Evolutionary conservation across 805 yeast species (phyloP).

Genomic region (Wickerhamiella lipophila): DNA sequence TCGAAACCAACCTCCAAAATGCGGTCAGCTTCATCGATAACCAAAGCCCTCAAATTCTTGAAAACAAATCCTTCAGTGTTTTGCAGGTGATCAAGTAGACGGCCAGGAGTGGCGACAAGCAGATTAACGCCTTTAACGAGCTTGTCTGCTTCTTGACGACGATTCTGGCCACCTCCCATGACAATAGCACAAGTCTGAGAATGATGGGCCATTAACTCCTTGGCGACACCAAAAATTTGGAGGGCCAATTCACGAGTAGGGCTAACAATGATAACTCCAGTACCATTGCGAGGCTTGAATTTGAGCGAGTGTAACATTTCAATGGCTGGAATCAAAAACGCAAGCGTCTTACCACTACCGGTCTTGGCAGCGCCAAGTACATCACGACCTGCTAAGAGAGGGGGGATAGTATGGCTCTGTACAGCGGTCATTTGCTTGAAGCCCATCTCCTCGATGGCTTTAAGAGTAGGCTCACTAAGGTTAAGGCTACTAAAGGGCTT

Average conservation of each 20-base stretch:
- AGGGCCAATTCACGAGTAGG: conserved; percentile 97
- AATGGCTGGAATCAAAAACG: conserved; percentile 90
- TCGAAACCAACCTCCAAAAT: conserved; percentile 96
- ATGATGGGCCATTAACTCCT: conserved; percentile 82
- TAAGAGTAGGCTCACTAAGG: conserved; percentile 68
- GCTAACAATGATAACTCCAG: conserved; percentile 89
- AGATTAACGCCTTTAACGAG: conserved; percentile 85
- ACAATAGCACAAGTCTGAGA: conserved; percentile 93
- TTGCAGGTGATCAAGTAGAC: conserved; percentile 90
- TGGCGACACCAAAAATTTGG: conserved; percentile 94
- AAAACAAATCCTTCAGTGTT: conserved; percentile 88
- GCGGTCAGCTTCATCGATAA: conserved; percentile 97
- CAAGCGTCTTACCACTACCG: conserved; percentile 96
- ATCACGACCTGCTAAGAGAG: conserved; percentile 89
- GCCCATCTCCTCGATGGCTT: conserved; percentile 79
- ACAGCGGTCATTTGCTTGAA: conserved; percentile 86
- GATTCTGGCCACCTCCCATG: conserved; percentile 87
- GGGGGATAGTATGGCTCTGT: conserved; percentile 93
- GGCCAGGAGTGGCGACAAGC: conserved; percentile 94
- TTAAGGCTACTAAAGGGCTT: conserved; percentile 40
- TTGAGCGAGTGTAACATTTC: conserved; percentile 80
- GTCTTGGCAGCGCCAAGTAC: conserved; percentile 99
- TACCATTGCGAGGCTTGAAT: conserved; percentile 96
- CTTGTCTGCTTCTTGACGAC: conserved; percentile 95
- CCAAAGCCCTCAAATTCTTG: conserved; percentile 84